Evolutionary conservation across 208 protist species (phyloP).

Genomic region (Crithidia fasciculata): DNA sequence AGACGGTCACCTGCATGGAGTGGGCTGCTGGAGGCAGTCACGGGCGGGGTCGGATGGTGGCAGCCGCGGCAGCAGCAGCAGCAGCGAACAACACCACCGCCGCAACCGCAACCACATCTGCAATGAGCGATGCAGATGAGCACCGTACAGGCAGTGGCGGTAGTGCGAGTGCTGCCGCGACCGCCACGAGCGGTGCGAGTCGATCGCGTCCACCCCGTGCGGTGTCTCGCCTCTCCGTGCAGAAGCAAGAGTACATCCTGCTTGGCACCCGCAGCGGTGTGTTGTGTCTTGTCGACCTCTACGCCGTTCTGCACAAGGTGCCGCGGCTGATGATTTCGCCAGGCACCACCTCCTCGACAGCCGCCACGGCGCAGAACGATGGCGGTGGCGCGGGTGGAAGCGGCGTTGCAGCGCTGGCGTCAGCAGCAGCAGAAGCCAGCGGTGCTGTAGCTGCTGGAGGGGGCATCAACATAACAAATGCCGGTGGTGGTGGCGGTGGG

Average conservation of each 20-base stretch:
- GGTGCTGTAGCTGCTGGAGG: neutral
- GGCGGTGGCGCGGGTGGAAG: too few relatives aligned
- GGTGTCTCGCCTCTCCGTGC: constrained; percentile 20
- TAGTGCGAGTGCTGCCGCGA: too few relatives aligned
- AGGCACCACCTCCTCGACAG: neutral
- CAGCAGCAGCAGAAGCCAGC: neutral
- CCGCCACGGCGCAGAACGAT: too few relatives aligned
- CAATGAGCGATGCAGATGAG: too few relatives aligned
- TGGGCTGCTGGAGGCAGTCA: constrained; percentile 54
- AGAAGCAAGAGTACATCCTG: constrained; percentile 43
- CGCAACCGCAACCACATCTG: neutral
- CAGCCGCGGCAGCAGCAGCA: too few relatives aligned
- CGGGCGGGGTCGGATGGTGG: neutral
- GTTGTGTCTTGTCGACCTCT: constrained; percentile 40
- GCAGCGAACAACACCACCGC: neutral
- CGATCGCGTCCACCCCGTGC: neutral
- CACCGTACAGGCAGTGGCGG: too few relatives aligned
- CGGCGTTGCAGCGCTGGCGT: neutral
- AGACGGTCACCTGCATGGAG: constrained; percentile 71
- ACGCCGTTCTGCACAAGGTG: constrained; percentile 35
- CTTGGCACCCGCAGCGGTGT: constrained; percentile 50
- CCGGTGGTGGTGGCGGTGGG: constrained; percentile 2
- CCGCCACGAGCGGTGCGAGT: too few relatives aligned
- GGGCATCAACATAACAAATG: neutral
- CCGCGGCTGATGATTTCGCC: constrained; percentile 29